phyloP scores from a whole-genome alignment of 1,139 yeast species.

The Blastobotrys raffinosifermentans region DNA sequence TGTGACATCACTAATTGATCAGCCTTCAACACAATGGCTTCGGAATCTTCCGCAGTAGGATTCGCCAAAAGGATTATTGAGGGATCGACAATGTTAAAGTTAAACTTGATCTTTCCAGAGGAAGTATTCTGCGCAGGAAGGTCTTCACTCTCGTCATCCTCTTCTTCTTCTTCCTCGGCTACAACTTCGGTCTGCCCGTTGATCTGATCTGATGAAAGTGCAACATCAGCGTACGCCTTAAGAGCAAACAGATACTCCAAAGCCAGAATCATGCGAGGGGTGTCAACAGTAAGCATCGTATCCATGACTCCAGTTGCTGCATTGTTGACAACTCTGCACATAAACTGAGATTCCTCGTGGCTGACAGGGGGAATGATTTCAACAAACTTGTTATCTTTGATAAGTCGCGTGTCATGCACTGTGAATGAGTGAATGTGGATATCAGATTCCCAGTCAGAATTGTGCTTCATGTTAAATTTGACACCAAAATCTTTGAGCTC shows the following conservation, averaged over 20 bases:
- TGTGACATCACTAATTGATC: conserved; percentile 72
- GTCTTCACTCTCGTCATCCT: conserved; percentile 10
- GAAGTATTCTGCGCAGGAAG: conserved; percentile 5
- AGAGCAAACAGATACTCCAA: conserved; percentile 79
- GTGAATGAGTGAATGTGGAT: conserved; percentile 67
- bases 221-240: conserved; percentile 53
- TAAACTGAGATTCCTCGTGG: conserved; percentile 65
- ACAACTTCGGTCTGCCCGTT: conserved; percentile 10
- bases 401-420: conserved; percentile 64
- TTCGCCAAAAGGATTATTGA: conserved; percentile 78
- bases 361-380: conserved; percentile 71
- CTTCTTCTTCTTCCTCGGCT: conserved; percentile 14
- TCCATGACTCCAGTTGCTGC: conserved; percentile 26
- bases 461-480: conserved; percentile 45
- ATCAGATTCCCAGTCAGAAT: conserved; percentile 54
- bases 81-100: conserved; percentile 70
- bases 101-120: conserved; percentile 39
- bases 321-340: conserved; percentile 42
- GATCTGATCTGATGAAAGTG: conserved; percentile 27
- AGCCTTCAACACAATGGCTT: conserved; percentile 85
- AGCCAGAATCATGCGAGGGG: conserved; percentile 76
- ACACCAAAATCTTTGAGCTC: conserved; percentile 56
- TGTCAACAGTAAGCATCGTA: conserved; percentile 62
- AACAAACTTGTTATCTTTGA: conserved; percentile 61
- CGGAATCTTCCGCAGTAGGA: conserved; percentile 61